Evolutionary conservation across 2,329 filamentous ascomycete species (phyloP).

Genomic region (Coccinonectria pachysandricola): DNA sequence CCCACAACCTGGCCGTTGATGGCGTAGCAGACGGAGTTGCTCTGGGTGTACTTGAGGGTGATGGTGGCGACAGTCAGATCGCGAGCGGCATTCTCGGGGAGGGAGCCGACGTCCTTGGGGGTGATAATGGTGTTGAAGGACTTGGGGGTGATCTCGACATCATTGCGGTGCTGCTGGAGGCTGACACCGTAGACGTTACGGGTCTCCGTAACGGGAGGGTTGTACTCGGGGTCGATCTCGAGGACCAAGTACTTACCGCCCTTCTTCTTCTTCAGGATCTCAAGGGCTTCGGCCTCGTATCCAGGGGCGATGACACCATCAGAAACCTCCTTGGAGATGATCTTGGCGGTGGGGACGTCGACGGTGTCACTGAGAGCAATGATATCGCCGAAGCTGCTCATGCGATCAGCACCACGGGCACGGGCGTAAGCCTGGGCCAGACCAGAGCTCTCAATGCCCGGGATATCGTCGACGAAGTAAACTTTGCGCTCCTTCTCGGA

Average conservation of each 20-base stretch:
- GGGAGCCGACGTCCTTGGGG: conserved; percentile 62
- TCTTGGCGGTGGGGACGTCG: conserved; percentile 87
- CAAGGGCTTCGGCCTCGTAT: conserved; percentile 75
- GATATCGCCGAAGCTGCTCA: conserved; percentile 97
- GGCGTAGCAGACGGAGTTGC: conserved; percentile 97
- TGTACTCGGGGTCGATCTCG: conserved; percentile 83
- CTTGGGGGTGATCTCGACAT: conserved; percentile 72
- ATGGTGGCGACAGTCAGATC: conserved; percentile 94
- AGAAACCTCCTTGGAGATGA: conserved; percentile 95
- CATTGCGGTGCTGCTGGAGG: conserved; percentile 86
- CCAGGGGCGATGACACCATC: conserved; percentile 91
- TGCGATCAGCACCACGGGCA: conserved; percentile 89
- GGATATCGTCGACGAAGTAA: conserved; percentile 96
- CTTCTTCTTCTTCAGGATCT: conserved; percentile 96
- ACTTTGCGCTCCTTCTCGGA: conserved; percentile 86
- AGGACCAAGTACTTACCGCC: conserved; percentile 92
- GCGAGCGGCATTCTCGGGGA: conserved; percentile 73
- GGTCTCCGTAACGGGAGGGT: conserved; percentile 69
- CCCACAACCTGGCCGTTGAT: conserved; percentile 88
- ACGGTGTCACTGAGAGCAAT: conserved; percentile 88
- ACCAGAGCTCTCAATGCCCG: conserved; percentile 72
- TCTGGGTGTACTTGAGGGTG: conserved; percentile 96
- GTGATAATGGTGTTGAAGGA: conserved; percentile 81
- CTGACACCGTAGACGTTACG: conserved; percentile 85
- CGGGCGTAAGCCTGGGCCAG: conserved; percentile 93